Evolutionary conservation across 441 rosid species (phyloP), one percentile per base, ranked within the genome.

Genomic region (Eruca vesicaria): DNA sequence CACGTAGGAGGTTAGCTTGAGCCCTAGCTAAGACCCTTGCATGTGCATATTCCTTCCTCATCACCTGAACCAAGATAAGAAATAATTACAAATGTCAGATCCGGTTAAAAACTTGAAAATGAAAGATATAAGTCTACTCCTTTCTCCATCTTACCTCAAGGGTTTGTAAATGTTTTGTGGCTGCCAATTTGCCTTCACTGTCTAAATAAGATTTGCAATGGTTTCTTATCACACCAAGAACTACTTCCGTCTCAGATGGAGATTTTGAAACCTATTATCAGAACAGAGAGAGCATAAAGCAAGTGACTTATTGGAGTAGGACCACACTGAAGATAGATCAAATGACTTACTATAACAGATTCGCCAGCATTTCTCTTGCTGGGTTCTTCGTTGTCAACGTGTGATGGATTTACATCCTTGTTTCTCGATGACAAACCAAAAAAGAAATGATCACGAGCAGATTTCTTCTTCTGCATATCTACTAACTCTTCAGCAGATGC

Each of bases 401-500:
- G 21, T 32, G 87, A 71, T 56, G 86, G 66, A 63, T 63, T 69
- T 73, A 68, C 70, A 75, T 75, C 81, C 76, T 82, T 89, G 45
- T 76, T 87, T 76, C 58, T 81, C 68, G 81, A 83, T 6, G 89
- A 84, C 75, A 95, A 85, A 73, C 88, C 86, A 89, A 89, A 79
- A 78, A 86, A 93, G 79, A 93, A 96, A 68, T 86, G 98, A 77
- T 96, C 91, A 63, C 82, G 91, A 2, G 92, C 97, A 78, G 92
- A 87, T 74, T 80, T 90, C 86, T 90, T 93, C 72, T 93, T 91
- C 81, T 80, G 92, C 72, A 88, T 74, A 81, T 84, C 85, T 68
- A 91, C 85, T 15, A 93, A 86, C 85, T 93, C 98, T 86, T 96
- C 98, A 43, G 96, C 97, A 76, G 94, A 92, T 57, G 84, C 80